These are phyloP conservation scores for Pythium biforme DNA, from an alignment of 352 stramenopile species.

Conservation along the genomic window DNA sequence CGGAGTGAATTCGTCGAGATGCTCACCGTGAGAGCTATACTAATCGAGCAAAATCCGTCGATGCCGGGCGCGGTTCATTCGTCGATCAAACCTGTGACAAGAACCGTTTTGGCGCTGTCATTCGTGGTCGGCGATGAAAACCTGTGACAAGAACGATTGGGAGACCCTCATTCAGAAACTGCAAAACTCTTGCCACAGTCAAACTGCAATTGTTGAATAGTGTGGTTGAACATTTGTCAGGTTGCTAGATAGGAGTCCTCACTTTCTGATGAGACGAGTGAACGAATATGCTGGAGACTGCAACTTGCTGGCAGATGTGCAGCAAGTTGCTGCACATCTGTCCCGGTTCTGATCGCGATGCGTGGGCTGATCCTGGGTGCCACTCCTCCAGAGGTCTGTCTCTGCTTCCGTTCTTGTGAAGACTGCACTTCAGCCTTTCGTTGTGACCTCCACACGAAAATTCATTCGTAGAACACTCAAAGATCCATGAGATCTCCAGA, in stretches of 20 bases:
- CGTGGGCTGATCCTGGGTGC: constrained; percentile 15
- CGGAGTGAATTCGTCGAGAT: too few relatives aligned
- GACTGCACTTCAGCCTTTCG: not conserved
- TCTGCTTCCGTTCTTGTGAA: constrained; percentile 14
- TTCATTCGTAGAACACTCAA: not conserved
- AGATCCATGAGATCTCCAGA: not conserved
- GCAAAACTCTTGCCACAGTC: constrained; percentile 6
- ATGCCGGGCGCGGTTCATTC: too few relatives aligned
- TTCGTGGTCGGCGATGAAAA: constrained; percentile 10
- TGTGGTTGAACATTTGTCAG: constrained; percentile 8
- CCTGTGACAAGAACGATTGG: constrained; percentile 19
- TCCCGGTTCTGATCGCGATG: constrained; percentile 15
- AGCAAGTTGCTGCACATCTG: not conserved
- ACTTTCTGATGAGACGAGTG: constrained; percentile 7
- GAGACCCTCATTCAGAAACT: constrained; percentile 12
- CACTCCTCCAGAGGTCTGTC: constrained; percentile 22
- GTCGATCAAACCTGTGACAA: too few relatives aligned
- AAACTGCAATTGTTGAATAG: not conserved
- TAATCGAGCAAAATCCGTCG: too few relatives aligned
- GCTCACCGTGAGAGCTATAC: not conserved
- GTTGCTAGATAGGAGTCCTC: constrained; percentile 12
- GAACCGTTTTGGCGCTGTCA: too few relatives aligned
- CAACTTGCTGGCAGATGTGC: too few relatives aligned
- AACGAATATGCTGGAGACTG: not conserved
- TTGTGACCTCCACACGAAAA: too few relatives aligned